Conservation (phyloP, 2,329 filamentous ascomycete species). For the Ophiostoma quercus region DNA sequence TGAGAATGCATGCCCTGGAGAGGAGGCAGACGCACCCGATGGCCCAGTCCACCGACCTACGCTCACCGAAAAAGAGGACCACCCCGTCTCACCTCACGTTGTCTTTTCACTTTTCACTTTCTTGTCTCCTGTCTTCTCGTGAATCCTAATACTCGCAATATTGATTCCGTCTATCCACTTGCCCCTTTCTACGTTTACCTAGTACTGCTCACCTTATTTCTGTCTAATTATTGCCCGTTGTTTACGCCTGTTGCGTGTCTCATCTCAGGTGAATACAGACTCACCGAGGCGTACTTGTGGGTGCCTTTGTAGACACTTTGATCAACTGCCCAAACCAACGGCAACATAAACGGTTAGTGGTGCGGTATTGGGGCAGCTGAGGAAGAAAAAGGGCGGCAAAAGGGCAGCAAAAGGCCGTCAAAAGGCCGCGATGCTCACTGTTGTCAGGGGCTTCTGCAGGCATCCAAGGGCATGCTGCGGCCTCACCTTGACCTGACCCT, state of each 20-base stretch:
- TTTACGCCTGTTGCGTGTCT: background rate
- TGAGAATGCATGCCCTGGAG: background rate
- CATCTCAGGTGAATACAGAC: background rate
- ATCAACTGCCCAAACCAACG: background rate
- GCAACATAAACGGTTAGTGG: background rate
- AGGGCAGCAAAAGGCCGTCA: background rate
- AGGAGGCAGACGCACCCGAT: background rate
- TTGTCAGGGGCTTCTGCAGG: background rate
- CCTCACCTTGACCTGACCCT: background rate
- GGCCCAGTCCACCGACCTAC: background rate
- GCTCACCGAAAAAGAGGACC: slow-evolving; percentile 8
- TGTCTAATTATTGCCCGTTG: background rate
- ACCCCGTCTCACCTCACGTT: background rate
- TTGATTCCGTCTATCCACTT: background rate
- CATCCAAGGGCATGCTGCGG: background rate
- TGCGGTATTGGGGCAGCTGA: background rate
- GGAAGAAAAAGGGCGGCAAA: too few species aligned
- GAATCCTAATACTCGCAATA: background rate
- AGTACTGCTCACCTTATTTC: background rate
- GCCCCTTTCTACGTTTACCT: background rate
- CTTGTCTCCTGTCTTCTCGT: background rate
- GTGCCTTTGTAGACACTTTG: background rate
- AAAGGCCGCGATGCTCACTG: background rate
- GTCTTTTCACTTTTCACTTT: background rate
- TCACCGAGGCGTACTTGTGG: slow-evolving; percentile 3